phyloP scores from a whole-genome alignment of 257 asterid genomes.

The Osmanthus fragrans region DNA sequence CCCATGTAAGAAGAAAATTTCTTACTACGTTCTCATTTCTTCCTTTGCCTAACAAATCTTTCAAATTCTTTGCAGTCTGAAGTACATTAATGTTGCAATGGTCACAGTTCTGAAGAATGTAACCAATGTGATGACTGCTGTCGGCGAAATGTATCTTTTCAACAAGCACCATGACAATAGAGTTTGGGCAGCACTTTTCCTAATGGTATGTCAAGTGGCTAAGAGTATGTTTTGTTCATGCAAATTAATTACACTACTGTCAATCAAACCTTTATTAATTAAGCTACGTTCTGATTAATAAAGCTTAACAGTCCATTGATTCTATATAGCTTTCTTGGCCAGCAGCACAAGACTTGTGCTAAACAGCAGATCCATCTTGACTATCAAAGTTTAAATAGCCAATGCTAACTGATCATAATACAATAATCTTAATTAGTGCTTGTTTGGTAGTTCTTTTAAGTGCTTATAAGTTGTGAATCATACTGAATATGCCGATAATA shows the following conservation, averaged over 20 bases:
- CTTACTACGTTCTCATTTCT: not conserved
- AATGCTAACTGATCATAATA: not conserved
- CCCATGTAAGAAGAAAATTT: not conserved
- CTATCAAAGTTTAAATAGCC: constrained; percentile 1
- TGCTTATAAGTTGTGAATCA: too few species aligned
- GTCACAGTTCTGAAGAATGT: constrained; percentile 97
- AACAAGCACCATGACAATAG: constrained; percentile 82
- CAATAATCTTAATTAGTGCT: not conserved
- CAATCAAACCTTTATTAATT: not conserved
- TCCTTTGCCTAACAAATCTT: not conserved
- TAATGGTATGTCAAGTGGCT: constrained; percentile 62
- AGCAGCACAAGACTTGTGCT: constrained; percentile 4
- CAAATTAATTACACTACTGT: not conserved
- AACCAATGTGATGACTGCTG: constrained; percentile 93
- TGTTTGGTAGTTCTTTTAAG: too few species aligned
- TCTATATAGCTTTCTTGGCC: constrained; percentile 3
- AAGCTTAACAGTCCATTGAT: not conserved
- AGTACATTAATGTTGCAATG: constrained; percentile 93
- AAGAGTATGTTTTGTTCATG: constrained; percentile 3
- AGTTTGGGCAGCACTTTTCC: constrained; percentile 96
- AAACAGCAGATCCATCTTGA: constrained; percentile 6
- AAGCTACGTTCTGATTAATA: not conserved
- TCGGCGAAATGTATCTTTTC: constrained; percentile 94
- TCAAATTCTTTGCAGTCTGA: constrained; percentile 58
- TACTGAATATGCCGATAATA: too few species aligned